Conservation (phyloP, 495 filamentous ascomycete species). For the Hypomontagnella submonticulosa region DNA sequence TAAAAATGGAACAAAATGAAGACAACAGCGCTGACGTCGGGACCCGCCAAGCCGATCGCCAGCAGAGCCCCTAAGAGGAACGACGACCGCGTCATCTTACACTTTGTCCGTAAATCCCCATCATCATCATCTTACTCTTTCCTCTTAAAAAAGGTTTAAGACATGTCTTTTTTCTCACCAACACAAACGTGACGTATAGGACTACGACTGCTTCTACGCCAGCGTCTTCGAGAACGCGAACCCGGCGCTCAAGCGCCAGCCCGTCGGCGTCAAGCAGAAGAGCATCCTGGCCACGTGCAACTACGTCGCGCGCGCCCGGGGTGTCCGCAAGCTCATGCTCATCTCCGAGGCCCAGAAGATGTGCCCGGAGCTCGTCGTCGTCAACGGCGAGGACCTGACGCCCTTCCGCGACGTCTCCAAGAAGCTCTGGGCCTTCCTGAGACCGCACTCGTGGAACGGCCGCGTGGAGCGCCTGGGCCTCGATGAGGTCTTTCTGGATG, state of each 20-base stretch:
- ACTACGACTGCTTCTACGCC: slow-evolving; percentile 96
- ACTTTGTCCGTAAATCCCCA: slow-evolving; percentile 69
- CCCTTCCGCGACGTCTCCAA: slow-evolving; percentile 89
- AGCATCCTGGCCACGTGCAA: slow-evolving; percentile 96
- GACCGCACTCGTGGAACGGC: slow-evolving; percentile 75
- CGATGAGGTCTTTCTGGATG: slow-evolving; percentile 82
- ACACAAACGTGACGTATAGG: slow-evolving; percentile 56
- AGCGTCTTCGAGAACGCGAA: slow-evolving; percentile 85
- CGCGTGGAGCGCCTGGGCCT: slow-evolving; percentile 84
- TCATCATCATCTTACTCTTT: background rate
- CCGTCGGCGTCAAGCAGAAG: slow-evolving; percentile 75
- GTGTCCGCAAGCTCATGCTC: slow-evolving; percentile 84
- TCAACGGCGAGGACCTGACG: slow-evolving; percentile 87
- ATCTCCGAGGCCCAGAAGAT: slow-evolving; percentile 81
- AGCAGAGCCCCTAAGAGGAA: slow-evolving; percentile 59
- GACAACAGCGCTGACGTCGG: slow-evolving; percentile 37
- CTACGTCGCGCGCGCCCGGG: slow-evolving; percentile 81
- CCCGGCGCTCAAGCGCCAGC: slow-evolving; percentile 74
- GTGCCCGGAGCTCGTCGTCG: slow-evolving; percentile 86
- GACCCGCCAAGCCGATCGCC: slow-evolving; percentile 35
- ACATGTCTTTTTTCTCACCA: slow-evolving; percentile 1
- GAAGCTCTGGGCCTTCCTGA: slow-evolving; percentile 75
- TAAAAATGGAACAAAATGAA: slow-evolving; percentile 50
- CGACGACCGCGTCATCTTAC: slow-evolving; percentile 78
- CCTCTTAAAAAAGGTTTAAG: background rate